A percentile compares a stretch with the other conserved stretches of the same genome.
Conservation (phyloP, 139 green algal species). For the Chlorella sp. region DNA sequence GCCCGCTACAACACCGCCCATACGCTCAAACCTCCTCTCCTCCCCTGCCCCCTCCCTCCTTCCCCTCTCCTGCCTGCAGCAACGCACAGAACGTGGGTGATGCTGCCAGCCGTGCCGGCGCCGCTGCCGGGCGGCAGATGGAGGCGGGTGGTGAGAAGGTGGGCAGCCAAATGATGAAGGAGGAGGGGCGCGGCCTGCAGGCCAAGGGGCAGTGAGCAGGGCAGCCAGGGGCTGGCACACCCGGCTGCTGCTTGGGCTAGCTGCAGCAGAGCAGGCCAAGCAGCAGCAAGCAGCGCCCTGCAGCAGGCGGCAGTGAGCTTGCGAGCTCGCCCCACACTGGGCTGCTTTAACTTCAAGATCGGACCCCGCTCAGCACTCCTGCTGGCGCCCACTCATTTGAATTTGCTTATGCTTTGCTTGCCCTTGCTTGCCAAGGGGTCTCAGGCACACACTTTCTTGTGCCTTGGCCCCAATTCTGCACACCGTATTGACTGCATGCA, state of each 20-base stretch:
- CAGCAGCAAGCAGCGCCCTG: background rate
- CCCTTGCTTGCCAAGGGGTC: too few species aligned
- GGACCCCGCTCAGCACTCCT: too few species aligned
- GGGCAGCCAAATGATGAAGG: background rate
- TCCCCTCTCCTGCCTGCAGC: background rate
- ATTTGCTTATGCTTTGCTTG: too few species aligned
- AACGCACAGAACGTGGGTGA: conserved; percentile 3
- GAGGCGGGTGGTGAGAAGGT: background rate
- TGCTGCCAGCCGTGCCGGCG: conserved; percentile 1
- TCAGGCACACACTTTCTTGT: too few species aligned
- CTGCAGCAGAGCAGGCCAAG: background rate
- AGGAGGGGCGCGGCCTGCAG: conserved; percentile 18
- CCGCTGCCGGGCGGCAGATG: background rate
- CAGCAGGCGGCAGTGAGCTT: too few species aligned
- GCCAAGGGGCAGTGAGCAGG: conserved; percentile 8
- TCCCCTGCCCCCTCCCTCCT: background rate
- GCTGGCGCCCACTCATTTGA: too few species aligned
- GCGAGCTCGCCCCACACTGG: too few species aligned
- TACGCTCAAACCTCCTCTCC: background rate
- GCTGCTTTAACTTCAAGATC: too few species aligned
- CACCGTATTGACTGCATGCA: too few species aligned
- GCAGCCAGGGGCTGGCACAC: background rate
- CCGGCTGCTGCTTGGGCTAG: background rate
- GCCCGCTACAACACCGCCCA: too few species aligned
- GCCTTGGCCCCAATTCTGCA: too few species aligned